Conservation (phyloP, 306 rosid genomes). For the Sophora flavescens region DNA sequence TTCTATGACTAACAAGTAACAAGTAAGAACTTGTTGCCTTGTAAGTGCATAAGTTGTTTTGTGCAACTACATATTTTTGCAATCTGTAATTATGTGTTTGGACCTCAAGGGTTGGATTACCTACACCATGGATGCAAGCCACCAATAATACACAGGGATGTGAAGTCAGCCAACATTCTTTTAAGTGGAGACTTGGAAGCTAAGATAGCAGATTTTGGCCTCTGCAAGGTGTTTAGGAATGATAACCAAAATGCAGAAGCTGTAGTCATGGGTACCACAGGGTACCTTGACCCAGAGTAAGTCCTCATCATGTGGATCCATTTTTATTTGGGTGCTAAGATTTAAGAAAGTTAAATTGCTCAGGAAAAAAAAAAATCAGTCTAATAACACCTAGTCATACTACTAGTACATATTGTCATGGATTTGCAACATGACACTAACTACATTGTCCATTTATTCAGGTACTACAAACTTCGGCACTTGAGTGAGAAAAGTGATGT, state of each 20-base stretch:
- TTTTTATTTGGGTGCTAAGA: neutral
- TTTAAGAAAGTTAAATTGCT: neutral
- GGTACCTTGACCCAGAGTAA: conserved; percentile 84
- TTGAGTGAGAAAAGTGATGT: conserved; percentile 74
- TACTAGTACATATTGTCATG: neutral
- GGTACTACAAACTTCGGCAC: conserved; percentile 55
- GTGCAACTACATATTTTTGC: conserved; percentile 5
- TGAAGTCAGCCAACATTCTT: conserved; percentile 76
- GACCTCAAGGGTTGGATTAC: conserved; percentile 66
- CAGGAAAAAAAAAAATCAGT: neutral
- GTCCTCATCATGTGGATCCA: conserved; percentile 19
- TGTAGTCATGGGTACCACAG: conserved; percentile 66
- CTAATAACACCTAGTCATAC: neutral
- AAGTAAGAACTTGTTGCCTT: neutral
- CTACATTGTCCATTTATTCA: conserved; percentile 36
- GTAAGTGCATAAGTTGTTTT: neutral
- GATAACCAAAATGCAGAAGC: conserved; percentile 47
- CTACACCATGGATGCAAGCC: conserved; percentile 84
- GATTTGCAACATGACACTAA: neutral
- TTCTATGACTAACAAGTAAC: neutral
- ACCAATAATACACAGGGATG: conserved; percentile 76
- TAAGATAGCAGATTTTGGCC: conserved; percentile 83
- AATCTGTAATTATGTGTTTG: conserved; percentile 36
- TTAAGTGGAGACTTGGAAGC: conserved; percentile 69
- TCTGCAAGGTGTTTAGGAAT: conserved; percentile 60